Base-by-base conservation (phyloP, 371 early-diverging fungal species). In the Mucor lusitanicus region DNA sequence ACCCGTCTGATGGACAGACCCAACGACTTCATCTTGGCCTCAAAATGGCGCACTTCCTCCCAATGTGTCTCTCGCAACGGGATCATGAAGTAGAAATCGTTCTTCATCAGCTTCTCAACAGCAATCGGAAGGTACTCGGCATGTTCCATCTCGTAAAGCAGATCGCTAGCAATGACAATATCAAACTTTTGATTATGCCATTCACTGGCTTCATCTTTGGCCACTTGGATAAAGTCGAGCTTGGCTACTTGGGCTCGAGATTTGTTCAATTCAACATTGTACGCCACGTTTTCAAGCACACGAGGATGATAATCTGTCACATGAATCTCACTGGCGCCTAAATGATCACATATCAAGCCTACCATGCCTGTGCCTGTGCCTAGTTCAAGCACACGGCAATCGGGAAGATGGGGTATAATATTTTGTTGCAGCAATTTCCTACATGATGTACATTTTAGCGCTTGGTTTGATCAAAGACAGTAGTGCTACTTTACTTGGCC, bases 111-210 rank as follows among this genome's bases (percentile, higher is more conserved):
- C 57, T 74, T 71, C 17, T 77, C 66, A 13, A 80, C 72, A 6
- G 80, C 81, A 9, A 73, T 63, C 28, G 81, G 83, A 17, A 83
- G 46, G 68, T 77, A 56, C 25, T 79, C 72, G 40, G 81, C 81
- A 65, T 81, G 83, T 30, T 83, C 83, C 76, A 81, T 80, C 35
- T 83, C 83, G 62, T 83, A 83, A 3, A 83, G 63, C 25, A 83
- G 46, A 62, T 83, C 83, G 28, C 80, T 80, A 7, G 81, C 83
- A 65, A 83, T 74, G 3, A 83, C 76, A 33, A 81, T 59, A 64
- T 79, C 79, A 58, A 72, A 83, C 23, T 44, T 48, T 7, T 61
- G 37, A 13, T 63, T 68, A 32, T 73, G 39, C 79, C 79, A 78
- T 46, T 64, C 69, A 1, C 53, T 23, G n/a, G 62, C 53, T 28